Base-by-base conservation (phyloP, 768 basidiomycete species). In the Lactarius psammicola region DNA sequence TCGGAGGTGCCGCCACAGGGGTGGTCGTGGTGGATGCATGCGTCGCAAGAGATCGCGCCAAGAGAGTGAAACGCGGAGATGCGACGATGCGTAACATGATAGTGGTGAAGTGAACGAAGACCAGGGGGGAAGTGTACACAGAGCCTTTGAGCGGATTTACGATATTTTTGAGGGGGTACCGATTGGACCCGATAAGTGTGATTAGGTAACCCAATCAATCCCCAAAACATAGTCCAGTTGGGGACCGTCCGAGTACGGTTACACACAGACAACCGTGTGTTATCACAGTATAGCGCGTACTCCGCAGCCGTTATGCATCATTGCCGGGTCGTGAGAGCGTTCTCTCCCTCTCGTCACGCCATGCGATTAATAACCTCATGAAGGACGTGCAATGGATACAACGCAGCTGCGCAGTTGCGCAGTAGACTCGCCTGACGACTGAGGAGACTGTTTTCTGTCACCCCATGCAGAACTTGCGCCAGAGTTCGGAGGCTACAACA, bases 1-100 rank as follows among this genome's bases (percentile, higher is more conserved):
- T 77, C 63, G 76, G 69, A 31, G 75, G 64, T 2, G 69, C 68
- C 10, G 74, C 34, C 31, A 70, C 61, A 31, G 63, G 57, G 8
- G 46, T 38, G 7, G 60, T n/a, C 8, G 31, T 69, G 20, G 67
- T 65, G 3, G 80, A 71, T 26, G 85, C 82, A 74, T 87, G 85
- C 2, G 88, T 91, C 26, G 90, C 88, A 42, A 91, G 81, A 28
- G 83, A 72, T 40, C 89, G 81, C 54, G 70, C 75, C 60, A 82
- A 68, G 66, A 68, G 71, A 10, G 63, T 55, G 38, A 69, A 65
- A 20, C 68, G 66, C 46, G 61, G 53, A 20, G 72, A 69, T 34
- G 68, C 59, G 44, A 67, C 54, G 34, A 74, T 68, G 68, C 80
- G 77, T 63, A 82, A 73, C 83, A 85, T 85, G 36, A 65, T 61